Percentiles rank a stretch among this genome's conserved stretches.
phyloP scores from a whole-genome alignment of 257 asterid species.

The Rehmannia glutinosa region DNA sequence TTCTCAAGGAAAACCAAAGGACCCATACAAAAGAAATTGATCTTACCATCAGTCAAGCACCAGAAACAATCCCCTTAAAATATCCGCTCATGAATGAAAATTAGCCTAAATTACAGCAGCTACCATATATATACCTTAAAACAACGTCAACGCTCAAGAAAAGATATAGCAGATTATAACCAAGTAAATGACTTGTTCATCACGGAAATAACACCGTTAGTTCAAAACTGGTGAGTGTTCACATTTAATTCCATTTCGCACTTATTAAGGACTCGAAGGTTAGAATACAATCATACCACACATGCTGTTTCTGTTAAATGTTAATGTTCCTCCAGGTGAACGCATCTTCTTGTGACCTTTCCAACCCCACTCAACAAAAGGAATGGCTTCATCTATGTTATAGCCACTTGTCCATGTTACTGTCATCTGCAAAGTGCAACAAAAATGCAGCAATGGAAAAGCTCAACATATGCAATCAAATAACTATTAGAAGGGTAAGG shows the following conservation, averaged over 20 bases:
- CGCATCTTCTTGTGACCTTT: slow-evolving; percentile 34
- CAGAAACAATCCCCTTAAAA: background rate
- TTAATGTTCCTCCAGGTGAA: slow-evolving; percentile 76
- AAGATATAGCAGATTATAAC: background rate
- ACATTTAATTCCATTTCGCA: background rate
- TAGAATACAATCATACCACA: slow-evolving; percentile 55
- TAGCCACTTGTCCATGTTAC: slow-evolving; percentile 97
- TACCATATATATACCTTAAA: too few species aligned
- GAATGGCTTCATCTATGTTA: slow-evolving; percentile 63
- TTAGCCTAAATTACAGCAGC: background rate
- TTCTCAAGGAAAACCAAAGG: too few species aligned
- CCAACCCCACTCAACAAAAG: slow-evolving; percentile 67
- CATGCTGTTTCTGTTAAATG: slow-evolving; percentile 68
- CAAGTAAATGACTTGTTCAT: background rate
- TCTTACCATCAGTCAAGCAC: background rate
- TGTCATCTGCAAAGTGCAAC: slow-evolving; percentile 56
- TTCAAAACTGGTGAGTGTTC: background rate
- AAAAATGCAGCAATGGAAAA: background rate
- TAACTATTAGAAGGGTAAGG: background rate
- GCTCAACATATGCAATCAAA: background rate
- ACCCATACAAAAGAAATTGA: background rate
- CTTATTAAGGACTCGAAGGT: background rate
- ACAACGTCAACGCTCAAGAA: background rate
- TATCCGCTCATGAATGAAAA: background rate
- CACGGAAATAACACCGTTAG: background rate